These are phyloP conservation scores for Dictyostelium discoideum DNA, from an alignment of 78 protist genomes.

Conservation along the genomic window DNA sequence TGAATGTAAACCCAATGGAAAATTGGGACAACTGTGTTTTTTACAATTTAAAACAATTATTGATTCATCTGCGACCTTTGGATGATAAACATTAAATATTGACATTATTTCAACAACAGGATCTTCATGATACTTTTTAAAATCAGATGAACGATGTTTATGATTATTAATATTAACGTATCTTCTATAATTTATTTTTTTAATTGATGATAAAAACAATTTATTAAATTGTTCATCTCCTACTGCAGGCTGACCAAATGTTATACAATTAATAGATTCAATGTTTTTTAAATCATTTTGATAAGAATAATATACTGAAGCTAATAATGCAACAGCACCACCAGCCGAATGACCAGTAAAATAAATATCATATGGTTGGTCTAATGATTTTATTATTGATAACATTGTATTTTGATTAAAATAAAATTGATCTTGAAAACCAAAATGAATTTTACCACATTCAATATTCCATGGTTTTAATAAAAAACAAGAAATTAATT, in stretches of 20 bases:
- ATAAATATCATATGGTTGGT: conserved; percentile 21
- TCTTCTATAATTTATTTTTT: background rate
- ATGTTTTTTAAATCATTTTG: background rate
- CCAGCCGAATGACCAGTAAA: conserved; percentile 24
- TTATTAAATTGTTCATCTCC: background rate
- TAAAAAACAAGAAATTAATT: background rate
- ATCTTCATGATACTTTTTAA: background rate
- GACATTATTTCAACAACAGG: background rate
- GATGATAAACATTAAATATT: background rate
- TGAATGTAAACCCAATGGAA: background rate
- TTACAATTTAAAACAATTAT: background rate
- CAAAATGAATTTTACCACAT: conserved; percentile 21
- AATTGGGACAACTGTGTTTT: background rate
- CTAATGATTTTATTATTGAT: background rate
- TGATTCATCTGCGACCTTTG: background rate
- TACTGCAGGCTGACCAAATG: conserved; percentile 40
- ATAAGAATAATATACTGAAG: background rate
- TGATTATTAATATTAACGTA: background rate
- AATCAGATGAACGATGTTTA: background rate
- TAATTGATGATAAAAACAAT: background rate
- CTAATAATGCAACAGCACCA: background rate
- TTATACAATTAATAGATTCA: background rate
- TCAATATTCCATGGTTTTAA: background rate
- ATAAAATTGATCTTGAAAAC: background rate
- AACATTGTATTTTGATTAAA: background rate